These are phyloP conservation scores for Erodium texanum DNA, from an alignment of 441 rosid species.

Conservation along the genomic window DNA sequence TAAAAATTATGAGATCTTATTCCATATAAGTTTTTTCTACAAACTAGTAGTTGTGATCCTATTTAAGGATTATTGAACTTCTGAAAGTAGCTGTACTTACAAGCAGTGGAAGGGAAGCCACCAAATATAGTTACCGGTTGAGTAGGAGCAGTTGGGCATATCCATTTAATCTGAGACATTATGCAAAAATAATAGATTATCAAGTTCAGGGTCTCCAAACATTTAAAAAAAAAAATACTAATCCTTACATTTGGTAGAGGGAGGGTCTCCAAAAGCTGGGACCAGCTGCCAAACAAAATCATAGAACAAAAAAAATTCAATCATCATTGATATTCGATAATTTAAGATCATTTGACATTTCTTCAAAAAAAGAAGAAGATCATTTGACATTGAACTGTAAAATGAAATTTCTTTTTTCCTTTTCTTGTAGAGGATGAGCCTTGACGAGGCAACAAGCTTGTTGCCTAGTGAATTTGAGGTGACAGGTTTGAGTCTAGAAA, in stretches of 20 bases:
- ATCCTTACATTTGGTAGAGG: conserved; percentile 71
- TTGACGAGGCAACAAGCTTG: neutral
- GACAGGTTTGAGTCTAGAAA: too few species aligned
- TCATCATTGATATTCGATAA: conserved; percentile 9
- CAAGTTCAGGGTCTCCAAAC: neutral
- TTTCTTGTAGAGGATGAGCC: neutral
- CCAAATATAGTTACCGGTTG: conserved; percentile 67
- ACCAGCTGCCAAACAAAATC: conserved; percentile 48
- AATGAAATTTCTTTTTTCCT: neutral
- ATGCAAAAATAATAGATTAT: neutral
- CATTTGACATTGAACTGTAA: neutral
- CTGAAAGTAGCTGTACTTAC: conserved; percentile 27
- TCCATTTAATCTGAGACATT: conserved; percentile 77
- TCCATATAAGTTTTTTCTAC: neutral
- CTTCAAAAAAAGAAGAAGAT: too few species aligned
- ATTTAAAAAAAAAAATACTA: neutral
- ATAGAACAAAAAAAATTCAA: conserved; percentile 17
- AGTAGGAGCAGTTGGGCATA: conserved; percentile 95
- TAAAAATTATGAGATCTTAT: neutral
- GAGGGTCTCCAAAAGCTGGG: conserved; percentile 69
- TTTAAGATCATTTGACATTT: too few species aligned
- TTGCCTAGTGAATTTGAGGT: too few species aligned
- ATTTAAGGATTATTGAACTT: neutral
- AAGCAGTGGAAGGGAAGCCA: conserved; percentile 89
- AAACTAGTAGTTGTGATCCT: neutral